Base-by-base conservation (phyloP, 805 yeast genomes). In the Clavispora vitiphila region DNA sequence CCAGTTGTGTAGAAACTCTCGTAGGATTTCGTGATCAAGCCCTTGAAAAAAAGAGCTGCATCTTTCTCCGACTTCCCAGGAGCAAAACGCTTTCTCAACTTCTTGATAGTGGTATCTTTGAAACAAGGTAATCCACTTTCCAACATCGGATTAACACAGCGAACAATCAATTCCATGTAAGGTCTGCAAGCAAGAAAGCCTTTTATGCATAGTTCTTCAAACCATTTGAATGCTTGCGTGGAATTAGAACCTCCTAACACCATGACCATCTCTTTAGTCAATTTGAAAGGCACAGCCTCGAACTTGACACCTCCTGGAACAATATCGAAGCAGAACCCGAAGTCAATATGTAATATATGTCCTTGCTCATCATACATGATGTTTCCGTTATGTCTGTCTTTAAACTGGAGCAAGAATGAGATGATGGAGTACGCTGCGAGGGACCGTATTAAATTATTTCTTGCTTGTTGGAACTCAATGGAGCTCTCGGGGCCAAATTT, bases 281-380 rank as follows among this genome's bases (percentile, higher is more conserved):
- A 76, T 60, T 93, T 93, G 72, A 93, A 93, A 10, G 99, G 98
- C 1, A 96, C 96, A n/a, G 88, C 96, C 56, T 93, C 99, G 60
- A 93, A 95, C 56, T 83, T 87, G 37, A 93, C 97, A 26, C 99
- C 99, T 50, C 99, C 99, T 8, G 99, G 99, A 25, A 87, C 97
- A 62, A 93, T 93, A 67, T 93, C 99, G 61, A 93, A 95, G 56
- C 96, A 90, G 74, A 93, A 93, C 3, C 99, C 99, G 68, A 93
- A 93, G 67, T 93, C 99, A 63, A 95, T 87, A 64, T 93, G 99
- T 48, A 95, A 69, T 47, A 95, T 79, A 60, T 93, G 96, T 5
- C 99, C 99, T 55, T 86, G 84, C 46, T 83, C 87, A 59, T 93
- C 99, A 57, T 93, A 87, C 86, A 93, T 83, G 48, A 93, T 91